phyloP scores from a whole-genome alignment of 306 rosid species.

The Lathyrus aphaca region DNA sequence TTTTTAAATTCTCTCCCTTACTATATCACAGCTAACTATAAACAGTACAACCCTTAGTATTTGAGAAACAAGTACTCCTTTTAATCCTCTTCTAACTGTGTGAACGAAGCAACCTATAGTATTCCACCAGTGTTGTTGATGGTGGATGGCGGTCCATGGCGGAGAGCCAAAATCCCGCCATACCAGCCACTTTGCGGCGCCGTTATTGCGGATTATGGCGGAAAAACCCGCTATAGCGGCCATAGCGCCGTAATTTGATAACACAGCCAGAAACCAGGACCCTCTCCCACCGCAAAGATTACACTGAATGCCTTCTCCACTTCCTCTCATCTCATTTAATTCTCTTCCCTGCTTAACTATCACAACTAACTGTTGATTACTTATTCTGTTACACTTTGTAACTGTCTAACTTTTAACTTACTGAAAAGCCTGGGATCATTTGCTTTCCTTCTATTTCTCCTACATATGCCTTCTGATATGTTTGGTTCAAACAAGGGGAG shows the following conservation, averaged over 20 bases:
- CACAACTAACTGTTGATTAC: neutral
- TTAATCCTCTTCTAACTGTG: neutral
- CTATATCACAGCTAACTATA: neutral
- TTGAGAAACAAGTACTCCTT: neutral
- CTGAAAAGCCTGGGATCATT: neutral
- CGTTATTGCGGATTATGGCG: no score
- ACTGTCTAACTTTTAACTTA: neutral
- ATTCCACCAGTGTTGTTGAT: neutral
- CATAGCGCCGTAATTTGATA: no score
- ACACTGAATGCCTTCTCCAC: neutral
- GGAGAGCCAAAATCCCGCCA: no score
- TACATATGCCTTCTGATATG: neutral
- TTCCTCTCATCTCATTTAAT: neutral
- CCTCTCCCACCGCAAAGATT: neutral
- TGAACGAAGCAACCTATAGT: neutral
- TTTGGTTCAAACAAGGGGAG: neutral
- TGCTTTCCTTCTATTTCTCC: constrained; percentile 3
- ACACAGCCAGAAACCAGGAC: neutral
- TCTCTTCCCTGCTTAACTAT: neutral
- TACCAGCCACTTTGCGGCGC: no score
- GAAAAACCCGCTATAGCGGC: no score
- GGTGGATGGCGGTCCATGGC: no score
- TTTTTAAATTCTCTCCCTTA: neutral
- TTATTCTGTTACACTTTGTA: neutral
- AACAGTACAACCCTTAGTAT: neutral